A percentile compares a stretch with the other conserved stretches of the same genome.
These are phyloP conservation scores for Uronychia binucleata DNA, from an alignment of 73 alveolate genomes.

Conservation along the genomic window DNA sequence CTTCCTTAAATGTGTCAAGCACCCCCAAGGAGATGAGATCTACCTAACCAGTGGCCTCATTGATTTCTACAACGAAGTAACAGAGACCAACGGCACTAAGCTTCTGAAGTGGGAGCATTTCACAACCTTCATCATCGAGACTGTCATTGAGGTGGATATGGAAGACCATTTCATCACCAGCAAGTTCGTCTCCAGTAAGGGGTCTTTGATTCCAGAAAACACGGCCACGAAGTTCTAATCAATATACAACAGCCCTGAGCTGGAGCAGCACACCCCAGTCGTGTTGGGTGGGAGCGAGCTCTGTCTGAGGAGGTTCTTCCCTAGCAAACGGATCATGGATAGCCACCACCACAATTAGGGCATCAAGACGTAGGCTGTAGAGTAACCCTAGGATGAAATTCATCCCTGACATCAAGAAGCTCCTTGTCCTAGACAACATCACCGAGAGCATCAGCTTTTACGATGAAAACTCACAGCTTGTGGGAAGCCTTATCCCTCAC, in stretches of 20 bases:
- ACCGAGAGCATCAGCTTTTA: constrained; percentile 50
- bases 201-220: constrained; percentile 21
- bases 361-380: constrained; percentile 10
- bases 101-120: constrained; percentile 59
- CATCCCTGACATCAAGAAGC: constrained; percentile 34
- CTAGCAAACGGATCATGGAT: constrained; percentile 52
- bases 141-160: constrained; percentile 62
- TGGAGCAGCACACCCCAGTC: constrained; percentile 53
- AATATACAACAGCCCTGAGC: constrained; percentile 40
- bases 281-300: constrained; percentile 66
- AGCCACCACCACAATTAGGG: constrained; percentile 61
- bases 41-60: constrained; percentile 50
- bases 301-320: constrained; percentile 58
- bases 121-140: constrained; percentile 58
- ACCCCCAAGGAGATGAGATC: constrained; percentile 38
- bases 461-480: constrained; percentile 57
- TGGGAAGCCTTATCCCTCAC: constrained; percentile 25
- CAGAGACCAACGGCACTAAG: constrained; percentile 46
- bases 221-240: constrained; percentile 18
- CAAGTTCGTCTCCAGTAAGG: constrained; percentile 43
- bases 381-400: constrained; percentile 4
- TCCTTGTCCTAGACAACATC: constrained; percentile 47
- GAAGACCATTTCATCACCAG: constrained; percentile 39
- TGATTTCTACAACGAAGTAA: constrained; percentile 54
- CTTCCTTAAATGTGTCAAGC: constrained; percentile 51